Conservation (phyloP, 495 filamentous ascomycete species). For the Talaromyces thailandensis region DNA sequence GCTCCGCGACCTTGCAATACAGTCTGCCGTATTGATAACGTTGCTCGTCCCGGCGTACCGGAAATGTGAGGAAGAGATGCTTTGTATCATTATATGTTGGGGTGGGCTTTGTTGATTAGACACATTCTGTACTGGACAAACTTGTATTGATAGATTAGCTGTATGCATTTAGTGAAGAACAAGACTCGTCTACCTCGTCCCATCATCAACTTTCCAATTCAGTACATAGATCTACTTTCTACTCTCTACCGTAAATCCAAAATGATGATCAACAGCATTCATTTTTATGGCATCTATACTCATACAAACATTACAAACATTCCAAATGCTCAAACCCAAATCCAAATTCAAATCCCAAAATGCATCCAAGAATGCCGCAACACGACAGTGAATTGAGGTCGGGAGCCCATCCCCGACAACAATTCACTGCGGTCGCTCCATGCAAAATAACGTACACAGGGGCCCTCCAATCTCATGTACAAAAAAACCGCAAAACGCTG, state of each 20-base stretch:
- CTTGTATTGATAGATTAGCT: background rate
- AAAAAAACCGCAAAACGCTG: too few species aligned
- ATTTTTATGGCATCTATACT: background rate
- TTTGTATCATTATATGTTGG: background rate
- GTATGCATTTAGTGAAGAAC: background rate
- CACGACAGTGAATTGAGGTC: background rate
- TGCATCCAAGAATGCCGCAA: background rate
- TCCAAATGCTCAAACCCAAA: background rate
- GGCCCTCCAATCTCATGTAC: too few species aligned
- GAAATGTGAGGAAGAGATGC: background rate
- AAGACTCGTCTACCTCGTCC: background rate
- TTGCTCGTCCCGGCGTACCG: background rate
- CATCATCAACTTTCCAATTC: background rate
- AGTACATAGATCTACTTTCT: background rate
- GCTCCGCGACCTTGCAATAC: background rate
- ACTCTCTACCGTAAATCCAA: background rate
- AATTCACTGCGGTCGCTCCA: too few species aligned
- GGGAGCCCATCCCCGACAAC: too few species aligned
- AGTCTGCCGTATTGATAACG: slow-evolving; percentile 5
- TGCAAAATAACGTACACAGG: too few species aligned
- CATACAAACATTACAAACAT: background rate
- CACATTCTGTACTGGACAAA: background rate
- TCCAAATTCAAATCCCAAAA: background rate
- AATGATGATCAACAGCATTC: background rate
- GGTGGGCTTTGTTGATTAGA: background rate